Base-by-base conservation (phyloP, 176 grass and related monocot genomes). In the Eragrostis curvula region DNA sequence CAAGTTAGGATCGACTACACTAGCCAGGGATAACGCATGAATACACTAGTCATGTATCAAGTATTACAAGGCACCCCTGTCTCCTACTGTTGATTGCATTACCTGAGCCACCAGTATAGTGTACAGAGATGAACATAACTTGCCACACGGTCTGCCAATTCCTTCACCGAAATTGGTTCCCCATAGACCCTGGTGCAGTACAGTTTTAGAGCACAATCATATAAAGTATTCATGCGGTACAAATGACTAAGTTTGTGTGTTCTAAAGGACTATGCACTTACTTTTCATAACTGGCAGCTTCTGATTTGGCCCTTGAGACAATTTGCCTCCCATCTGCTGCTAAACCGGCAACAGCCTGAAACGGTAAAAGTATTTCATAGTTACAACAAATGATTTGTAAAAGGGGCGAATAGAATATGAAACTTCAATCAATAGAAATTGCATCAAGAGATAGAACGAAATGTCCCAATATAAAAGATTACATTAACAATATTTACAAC, bases 81-180 rank as follows among this genome's bases (percentile, higher is more conserved):
- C n/a, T n/a, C 58, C n/a, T 42, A 43, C 17, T 39, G 62, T 61
- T 40, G 11, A 75, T 61, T 29, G 29, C 61, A 75, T 51, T 73
- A 92, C 91, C 94, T 94, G 12, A 97, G 85, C 94, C 94, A 97
- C 94, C 94, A 97, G 63, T 97, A 90, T n/a, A 97, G 89, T 3
- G 91, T 94, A 59, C 91, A 97, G 59, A 94, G 89, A 88, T 97
- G 94, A 86, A 97, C 89, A 86, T 92, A 88, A 66, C 85, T 85
- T 40, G 91, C 91, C 56, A 97, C 91, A 60, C 94, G 89, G 58
- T 97, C 89, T 44, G 91, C 91, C 66, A 94, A 88, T 73, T 97
- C 94, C 86, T 97, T 94, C 25, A 97, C 89, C 58, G 85, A 86
- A 84, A 97, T 97, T 9, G 94, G 80, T 67, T 97, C 91, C 20